Base-by-base conservation (phyloP, 108 stramenopile species). In the Poteriospumella lacustris region DNA sequence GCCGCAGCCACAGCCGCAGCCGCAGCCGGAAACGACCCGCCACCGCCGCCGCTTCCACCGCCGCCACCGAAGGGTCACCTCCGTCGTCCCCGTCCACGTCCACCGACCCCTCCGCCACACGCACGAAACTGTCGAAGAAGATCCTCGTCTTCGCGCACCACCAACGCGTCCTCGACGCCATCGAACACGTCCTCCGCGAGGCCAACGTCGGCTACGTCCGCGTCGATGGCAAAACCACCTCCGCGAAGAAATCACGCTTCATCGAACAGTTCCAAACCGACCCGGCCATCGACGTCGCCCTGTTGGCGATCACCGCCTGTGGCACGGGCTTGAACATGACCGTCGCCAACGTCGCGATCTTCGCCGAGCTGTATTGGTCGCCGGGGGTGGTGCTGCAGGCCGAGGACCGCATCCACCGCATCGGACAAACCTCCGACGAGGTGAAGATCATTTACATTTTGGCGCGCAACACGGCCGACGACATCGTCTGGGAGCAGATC, bases 61-160 rank as follows among this genome's bases (percentile, higher is more conserved):
- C n/a, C n/a, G n/a, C n/a, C n/a, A n/a, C n/a, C n/a, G n/a, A n/a
- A n/a, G n/a, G n/a, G n/a, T n/a, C n/a, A n/a, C n/a, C n/a, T n/a
- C n/a, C n/a, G n/a, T n/a, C n/a, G n/a, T n/a, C n/a, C n/a, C n/a
- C n/a, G n/a, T n/a, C n/a, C n/a, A n/a, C n/a, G n/a, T n/a, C n/a
- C n/a, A n/a, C n/a, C n/a, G n/a, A n/a, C n/a, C n/a, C n/a, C n/a
- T n/a, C n/a, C n/a, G n/a, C n/a, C n/a, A n/a, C n/a, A n/a, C n/a
- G n/a, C n/a, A n/a, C n/a, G n/a, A n/a, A n/a, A n/a, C 24, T 64
- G 3, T 9, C 5, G 9, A 64, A 12, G 60, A 80, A 80, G 59
- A 0, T 75, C 2, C 43, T 80, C 19, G 56, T 80, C 3, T 80
- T 80, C 58, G 79, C 52, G 1, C 79, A 80, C 73, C 79, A 80